Base-by-base conservation (phyloP, 306 rosid genomes). In the Dicorynia guianensis region DNA sequence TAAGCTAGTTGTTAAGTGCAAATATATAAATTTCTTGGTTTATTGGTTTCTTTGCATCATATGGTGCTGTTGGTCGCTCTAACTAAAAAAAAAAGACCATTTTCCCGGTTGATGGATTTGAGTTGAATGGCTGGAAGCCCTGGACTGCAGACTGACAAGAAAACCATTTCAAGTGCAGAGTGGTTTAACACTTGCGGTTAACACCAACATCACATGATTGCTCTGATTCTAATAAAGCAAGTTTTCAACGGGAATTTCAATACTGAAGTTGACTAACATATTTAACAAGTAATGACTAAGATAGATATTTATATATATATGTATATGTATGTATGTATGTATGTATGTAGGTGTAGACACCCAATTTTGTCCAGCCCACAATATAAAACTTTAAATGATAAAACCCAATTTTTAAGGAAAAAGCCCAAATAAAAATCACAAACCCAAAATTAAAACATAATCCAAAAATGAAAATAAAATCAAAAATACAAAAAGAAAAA, bases 11-110 rank as follows among this genome's bases (percentile, higher is more conserved):
- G 63, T 56, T 61, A 82, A 38, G 64, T 36, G 8, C 59, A 69
- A 76, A 57, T 53, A 25, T 57, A 85, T 76, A 53, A 53, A 68
- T 12, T 71, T 59, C 64, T 79, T 33, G 12, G 69, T 40, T 68
- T 49, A 15, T 42, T 25, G 69, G 43, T 67, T 39, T 77, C 48
- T 82, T 35, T 61, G 35, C 59, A 60, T 60, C 46, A 52, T 44
- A 30, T 4, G 14, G 63, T 13, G 55, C 14, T 46, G 35, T 42
- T 63, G 49, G 72, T 58, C 11, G 36, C 36, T 30, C 49, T 25
- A 42, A 25, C 38, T 15, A 57, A 56, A 70, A 63, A 55, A 63
- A 34, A 63, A 43, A n/a, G n/a, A 71, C 62, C 53, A 18, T 15
- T 72, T 71, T 44, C 47, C 68, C 12, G 60, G 68, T 35, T 59